A percentile compares a stretch with the other conserved stretches of the same genome.
Conservation (phyloP, 2,329 filamentous ascomycete genomes). For the Nemania abortiva region DNA sequence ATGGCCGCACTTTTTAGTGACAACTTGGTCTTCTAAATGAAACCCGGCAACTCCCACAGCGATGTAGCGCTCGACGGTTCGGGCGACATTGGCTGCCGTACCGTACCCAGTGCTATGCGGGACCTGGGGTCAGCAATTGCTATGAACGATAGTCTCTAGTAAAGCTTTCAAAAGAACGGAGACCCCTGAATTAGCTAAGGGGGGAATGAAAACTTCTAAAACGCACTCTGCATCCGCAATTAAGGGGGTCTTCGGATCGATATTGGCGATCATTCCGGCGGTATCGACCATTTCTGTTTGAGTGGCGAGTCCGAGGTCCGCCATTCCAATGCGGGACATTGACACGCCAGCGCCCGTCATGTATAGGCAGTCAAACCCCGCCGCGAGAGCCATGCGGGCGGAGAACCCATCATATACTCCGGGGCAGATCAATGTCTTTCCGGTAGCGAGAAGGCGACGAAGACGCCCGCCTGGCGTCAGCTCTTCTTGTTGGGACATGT, state of each 20-base stretch:
- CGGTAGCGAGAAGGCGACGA: conserved; percentile 53
- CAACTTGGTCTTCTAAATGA: conserved; percentile 53
- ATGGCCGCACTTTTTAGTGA: conserved; percentile 56
- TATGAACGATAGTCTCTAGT: not conserved
- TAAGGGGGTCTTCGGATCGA: conserved; percentile 66
- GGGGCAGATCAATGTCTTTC: conserved; percentile 65
- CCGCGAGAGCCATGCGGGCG: conserved; percentile 69
- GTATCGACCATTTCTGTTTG: conserved; percentile 72
- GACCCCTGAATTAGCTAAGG: not conserved
- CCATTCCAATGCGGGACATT: conserved; percentile 67
- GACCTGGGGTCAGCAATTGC: conserved; percentile 3
- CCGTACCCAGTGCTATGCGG: conserved; percentile 63
- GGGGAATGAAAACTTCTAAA: not conserved
- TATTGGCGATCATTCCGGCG: conserved; percentile 72
- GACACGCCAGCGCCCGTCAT: conserved; percentile 57
- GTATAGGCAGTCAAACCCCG: conserved; percentile 70
- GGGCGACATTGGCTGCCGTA: conserved; percentile 62
- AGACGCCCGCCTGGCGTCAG: conserved; percentile 49
- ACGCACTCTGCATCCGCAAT: conserved; percentile 68
- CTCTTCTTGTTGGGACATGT: conserved; percentile 17
- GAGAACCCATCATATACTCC: conserved; percentile 77
- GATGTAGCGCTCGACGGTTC: conserved; percentile 55
- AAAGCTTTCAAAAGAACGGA: not conserved
- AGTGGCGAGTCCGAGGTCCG: conserved; percentile 72
- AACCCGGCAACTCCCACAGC: conserved; percentile 49